Conservation (phyloP, 2,329 filamentous ascomycete genomes). For the Colletotrichum echinochloae region DNA sequence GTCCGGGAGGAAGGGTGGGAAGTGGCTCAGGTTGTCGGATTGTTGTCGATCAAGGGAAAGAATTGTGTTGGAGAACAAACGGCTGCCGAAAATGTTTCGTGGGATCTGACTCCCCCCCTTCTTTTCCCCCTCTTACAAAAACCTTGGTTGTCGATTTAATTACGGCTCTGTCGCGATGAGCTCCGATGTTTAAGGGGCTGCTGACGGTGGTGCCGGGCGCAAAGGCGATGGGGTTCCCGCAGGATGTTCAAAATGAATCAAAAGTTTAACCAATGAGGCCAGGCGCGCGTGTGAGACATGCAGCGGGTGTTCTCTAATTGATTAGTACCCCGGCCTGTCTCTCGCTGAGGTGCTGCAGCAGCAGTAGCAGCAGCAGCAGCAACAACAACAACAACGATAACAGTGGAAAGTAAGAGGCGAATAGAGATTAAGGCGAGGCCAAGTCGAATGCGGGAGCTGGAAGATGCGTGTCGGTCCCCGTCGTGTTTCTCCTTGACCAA, state of each 20-base stretch:
- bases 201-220: slow-evolving; percentile 14
- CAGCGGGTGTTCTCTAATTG: slow-evolving; percentile 22
- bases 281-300: slow-evolving; percentile 24
- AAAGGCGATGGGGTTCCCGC: slow-evolving; percentile 21
- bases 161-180: slow-evolving; percentile 18
- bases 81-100: not conserved
- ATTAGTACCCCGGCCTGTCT: slow-evolving; percentile 35
- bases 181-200: slow-evolving; percentile 38
- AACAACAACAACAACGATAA: not conserved
- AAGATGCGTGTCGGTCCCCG: slow-evolving; percentile 9
- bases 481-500: slow-evolving; percentile 19
- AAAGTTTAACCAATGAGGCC: slow-evolving; percentile 29
- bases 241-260: slow-evolving; percentile 29
- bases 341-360: slow-evolving; percentile 38
- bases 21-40: slow-evolving; percentile 17
- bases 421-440: slow-evolving; percentile 2
- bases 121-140: slow-evolving; percentile 30
- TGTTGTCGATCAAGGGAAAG: slow-evolving; percentile 7
- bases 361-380: slow-evolving; percentile 1
- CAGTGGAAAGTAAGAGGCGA: slow-evolving; percentile 3
- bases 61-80: slow-evolving; percentile 15
- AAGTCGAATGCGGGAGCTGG: slow-evolving; percentile 7
- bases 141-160: slow-evolving; percentile 8
- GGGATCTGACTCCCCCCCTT: slow-evolving; percentile 13
- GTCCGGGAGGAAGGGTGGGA: slow-evolving; percentile 30